Base-by-base conservation (phyloP, 306 rosid genomes). In the Acmispon strigosus region DNA sequence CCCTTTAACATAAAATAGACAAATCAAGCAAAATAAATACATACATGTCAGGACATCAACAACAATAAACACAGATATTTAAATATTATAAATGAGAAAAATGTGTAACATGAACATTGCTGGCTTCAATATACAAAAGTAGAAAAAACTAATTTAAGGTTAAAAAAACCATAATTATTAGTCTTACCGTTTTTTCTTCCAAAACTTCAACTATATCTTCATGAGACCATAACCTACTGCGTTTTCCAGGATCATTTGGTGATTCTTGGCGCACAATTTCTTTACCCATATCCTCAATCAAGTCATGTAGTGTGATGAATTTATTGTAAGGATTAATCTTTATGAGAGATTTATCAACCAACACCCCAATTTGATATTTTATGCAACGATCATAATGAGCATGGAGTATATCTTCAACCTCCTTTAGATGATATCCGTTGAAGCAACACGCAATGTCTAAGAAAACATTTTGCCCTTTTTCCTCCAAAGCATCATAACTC, bases 191-290 rank as follows among this genome's bases (percentile, higher is more conserved):
- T 5, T 61, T 61, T 16, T 37, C 34, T 39, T 17, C 6, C 11
- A 61, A 39, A 61, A 61, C 50, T 0, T 39, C 49, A 37, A 61
- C 10, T 10, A 61, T 39, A 39, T 39, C 66, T 4, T 61, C 16
- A 1, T 17, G 34, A 10, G 6, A 61, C 50, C 66, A 61, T 8
- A 61, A 39, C 50, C 66, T 39, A 11, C 66, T 61, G 32, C 66
- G 32, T 8, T 39, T 11, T 9, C 49, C 50, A 0, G 50, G 50
- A 2, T 61, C 10, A 0, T 17, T 39, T 1, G 50, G 50, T 37
- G 66, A 39, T 17, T 61, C 50, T 61, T 18, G 66, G 10, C 66
- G 66, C 7, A 61, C 66, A 18, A 61, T 18, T 61, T 61, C 66
- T 39, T 61, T 61, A 17, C 50, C 50, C 66, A 36, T 36, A 1